A percentile compares a stretch with the other conserved stretches of the same genome.
These are phyloP conservation scores for Amaranthus cruentus DNA, from an alignment of 148 eudicot genomes.

Conservation along the genomic window DNA sequence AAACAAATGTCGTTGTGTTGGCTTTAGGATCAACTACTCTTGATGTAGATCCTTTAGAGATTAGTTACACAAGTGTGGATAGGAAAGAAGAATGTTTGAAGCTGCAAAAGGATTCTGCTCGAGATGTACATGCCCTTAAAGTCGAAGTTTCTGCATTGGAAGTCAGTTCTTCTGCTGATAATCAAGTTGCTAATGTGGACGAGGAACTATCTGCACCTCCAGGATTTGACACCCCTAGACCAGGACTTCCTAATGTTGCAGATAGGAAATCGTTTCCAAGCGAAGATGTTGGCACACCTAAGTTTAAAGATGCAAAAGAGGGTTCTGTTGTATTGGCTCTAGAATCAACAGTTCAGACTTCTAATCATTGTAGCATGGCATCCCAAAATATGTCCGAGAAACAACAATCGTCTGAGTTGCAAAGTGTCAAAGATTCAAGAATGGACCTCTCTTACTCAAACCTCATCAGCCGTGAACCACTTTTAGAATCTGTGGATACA, in stretches of 20 bases:
- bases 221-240: constrained; percentile 30
- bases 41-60: constrained; percentile 7
- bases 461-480: background rate
- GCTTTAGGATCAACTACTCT: constrained; percentile 33
- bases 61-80: background rate
- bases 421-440: constrained; percentile 6
- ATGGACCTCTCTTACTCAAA: constrained; percentile 2
- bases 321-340: constrained; percentile 37
- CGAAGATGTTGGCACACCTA: constrained; percentile 1
- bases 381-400: constrained; percentile 7
- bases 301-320: constrained; percentile 12
- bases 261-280: constrained; percentile 13
- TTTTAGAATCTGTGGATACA: constrained; percentile 6
- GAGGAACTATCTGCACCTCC: constrained; percentile 36
- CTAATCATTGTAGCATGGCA: constrained; percentile 8
- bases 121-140: constrained; percentile 1
- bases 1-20: constrained; percentile 38
- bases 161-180: constrained; percentile 10
- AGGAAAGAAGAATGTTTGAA: constrained; percentile 14
- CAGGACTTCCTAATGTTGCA: background rate
- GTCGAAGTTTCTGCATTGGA: constrained; percentile 10
- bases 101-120: constrained; percentile 12
- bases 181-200: constrained; percentile 16
- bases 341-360: constrained; percentile 22
- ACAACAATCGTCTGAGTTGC: constrained; percentile 13